Conservation (phyloP, 139 green algal species). For the Edaphochlamys debaryana region DNA sequence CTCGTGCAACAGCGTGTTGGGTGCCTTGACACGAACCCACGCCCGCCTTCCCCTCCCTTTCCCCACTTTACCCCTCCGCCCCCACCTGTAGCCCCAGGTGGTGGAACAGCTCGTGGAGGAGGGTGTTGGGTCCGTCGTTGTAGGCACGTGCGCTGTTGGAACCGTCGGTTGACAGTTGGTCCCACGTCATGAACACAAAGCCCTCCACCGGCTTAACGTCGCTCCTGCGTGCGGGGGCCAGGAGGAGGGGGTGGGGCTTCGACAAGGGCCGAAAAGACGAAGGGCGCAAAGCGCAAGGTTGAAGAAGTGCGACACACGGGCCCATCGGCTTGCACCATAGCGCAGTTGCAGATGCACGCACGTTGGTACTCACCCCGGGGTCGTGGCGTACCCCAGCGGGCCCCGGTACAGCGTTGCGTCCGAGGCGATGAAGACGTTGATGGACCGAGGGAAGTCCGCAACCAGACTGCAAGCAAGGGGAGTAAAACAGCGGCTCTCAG, state of each 20-base stretch:
- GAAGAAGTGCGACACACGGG: too few relatives aligned
- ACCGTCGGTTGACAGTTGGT: background rate
- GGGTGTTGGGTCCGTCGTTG: conserved; percentile 4
- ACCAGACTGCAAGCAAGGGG: background rate
- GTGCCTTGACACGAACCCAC: background rate
- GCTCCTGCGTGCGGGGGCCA: background rate
- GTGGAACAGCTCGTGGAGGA: too few relatives aligned
- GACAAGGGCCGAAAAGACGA: background rate
- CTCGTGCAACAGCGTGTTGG: conserved; percentile 16
- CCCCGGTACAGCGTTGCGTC: background rate
- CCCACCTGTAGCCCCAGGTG: too few relatives aligned
- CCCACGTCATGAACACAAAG: conserved; percentile 12
- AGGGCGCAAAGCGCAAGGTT: too few relatives aligned
- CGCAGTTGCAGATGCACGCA: too few relatives aligned
- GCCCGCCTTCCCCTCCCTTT: too few relatives aligned
- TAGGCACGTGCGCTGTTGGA: background rate
- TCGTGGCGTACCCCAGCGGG: conserved; percentile 19
- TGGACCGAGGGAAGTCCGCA: background rate
- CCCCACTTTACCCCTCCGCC: too few relatives aligned
- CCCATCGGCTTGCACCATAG: too few relatives aligned
- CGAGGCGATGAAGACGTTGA: conserved; percentile 29
- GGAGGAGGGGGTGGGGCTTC: background rate
- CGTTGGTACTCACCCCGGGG: conserved; percentile 1
- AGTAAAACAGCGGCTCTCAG: too few relatives aligned
- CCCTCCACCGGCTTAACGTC: background rate